Evolutionary conservation across 345 rosid species (phyloP).

Genomic region (Combretum micranthum): DNA sequence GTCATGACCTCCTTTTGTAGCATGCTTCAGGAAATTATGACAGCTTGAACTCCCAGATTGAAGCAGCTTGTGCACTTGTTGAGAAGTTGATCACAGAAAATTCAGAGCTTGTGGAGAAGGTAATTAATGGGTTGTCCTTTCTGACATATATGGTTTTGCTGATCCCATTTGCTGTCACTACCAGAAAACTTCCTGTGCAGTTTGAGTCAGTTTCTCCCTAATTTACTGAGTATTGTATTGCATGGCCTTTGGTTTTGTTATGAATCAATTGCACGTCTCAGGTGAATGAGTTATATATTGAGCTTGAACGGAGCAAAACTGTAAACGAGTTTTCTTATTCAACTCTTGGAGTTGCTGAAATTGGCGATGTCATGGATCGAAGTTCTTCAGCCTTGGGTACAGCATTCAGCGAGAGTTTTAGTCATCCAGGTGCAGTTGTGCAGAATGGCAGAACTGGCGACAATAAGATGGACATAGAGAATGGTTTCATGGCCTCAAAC

Average conservation of each 20-base stretch:
- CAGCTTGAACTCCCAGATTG: slow-evolving; percentile 66
- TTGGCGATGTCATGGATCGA: slow-evolving; percentile 4
- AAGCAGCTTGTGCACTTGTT: slow-evolving; percentile 57
- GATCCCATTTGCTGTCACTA: not conserved
- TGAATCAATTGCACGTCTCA: slow-evolving; percentile 16
- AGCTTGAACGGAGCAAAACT: slow-evolving; percentile 35
- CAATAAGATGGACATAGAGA: slow-evolving; percentile 15
- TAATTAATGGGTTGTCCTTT: slow-evolving; percentile 10
- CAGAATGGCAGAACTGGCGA: slow-evolving; percentile 20
- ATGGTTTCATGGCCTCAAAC: slow-evolving; percentile 15
- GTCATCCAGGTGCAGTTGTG: slow-evolving; percentile 27
- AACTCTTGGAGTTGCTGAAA: slow-evolving; percentile 13
- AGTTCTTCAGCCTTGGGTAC: slow-evolving; percentile 20
- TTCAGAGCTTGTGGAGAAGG: slow-evolving; percentile 90
- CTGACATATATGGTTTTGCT: not conserved
- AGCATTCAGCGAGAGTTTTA: slow-evolving; percentile 18
- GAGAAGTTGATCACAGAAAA: slow-evolving; percentile 76
- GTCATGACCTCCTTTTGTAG: slow-evolving; percentile 22
- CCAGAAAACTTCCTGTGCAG: too few relatives aligned
- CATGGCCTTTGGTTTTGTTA: not conserved
- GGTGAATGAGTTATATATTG: slow-evolving; percentile 70
- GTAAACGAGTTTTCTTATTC: slow-evolving; percentile 17
- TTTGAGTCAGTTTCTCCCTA: not conserved
- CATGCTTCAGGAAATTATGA: slow-evolving; percentile 31
- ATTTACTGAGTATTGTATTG: not conserved